Percentiles rank a stretch among this genome's conserved stretches.
phyloP scores from a whole-genome alignment of 2,329 filamentous ascomycete genomes.

The Cladophialophora carrionii region DNA sequence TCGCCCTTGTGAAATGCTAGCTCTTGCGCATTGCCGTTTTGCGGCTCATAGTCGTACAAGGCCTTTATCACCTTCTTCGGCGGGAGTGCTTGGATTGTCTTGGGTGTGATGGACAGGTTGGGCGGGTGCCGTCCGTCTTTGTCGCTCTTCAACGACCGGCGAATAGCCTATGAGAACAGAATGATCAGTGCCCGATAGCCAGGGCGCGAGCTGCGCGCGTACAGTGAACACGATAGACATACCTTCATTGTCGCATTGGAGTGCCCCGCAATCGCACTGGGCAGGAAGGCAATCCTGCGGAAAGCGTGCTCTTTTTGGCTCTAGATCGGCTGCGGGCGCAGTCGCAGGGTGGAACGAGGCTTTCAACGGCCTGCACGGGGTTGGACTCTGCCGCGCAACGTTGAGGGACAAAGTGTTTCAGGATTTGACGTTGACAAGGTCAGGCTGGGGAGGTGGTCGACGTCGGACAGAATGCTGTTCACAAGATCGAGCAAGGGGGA shows the following conservation, averaged over 20 bases:
- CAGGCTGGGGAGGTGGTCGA: constrained; percentile 13
- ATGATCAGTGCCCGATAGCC: constrained; percentile 11
- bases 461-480: constrained; percentile 1
- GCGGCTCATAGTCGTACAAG: constrained; percentile 86
- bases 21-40: constrained; percentile 68
- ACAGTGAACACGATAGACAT: constrained; percentile 16
- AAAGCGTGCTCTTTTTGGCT: constrained; percentile 22
- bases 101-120: constrained; percentile 77
- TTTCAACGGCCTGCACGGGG: constrained; percentile 23
- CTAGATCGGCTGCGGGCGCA: constrained; percentile 30
- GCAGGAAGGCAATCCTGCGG: constrained; percentile 13
- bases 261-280: constrained; percentile 30
- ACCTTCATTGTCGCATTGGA: constrained; percentile 38
- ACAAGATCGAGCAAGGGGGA: constrained; percentile 14
- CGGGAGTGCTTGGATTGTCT: constrained; percentile 84
- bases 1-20: constrained; percentile 92
- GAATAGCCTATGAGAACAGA: constrained; percentile 64
- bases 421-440: constrained; percentile 18
- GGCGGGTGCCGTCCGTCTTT: constrained; percentile 65
- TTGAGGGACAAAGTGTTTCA: constrained; percentile 27
- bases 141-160: constrained; percentile 87
- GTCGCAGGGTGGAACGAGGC: constrained; percentile 31
- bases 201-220: constrained; percentile 3
- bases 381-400: constrained; percentile 18
- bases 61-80: constrained; percentile 99